A percentile compares a stretch with the other conserved stretches of the same genome.
Evolutionary conservation across 257 asterid genomes (phyloP).

Genomic region (Petunia axillaris): DNA sequence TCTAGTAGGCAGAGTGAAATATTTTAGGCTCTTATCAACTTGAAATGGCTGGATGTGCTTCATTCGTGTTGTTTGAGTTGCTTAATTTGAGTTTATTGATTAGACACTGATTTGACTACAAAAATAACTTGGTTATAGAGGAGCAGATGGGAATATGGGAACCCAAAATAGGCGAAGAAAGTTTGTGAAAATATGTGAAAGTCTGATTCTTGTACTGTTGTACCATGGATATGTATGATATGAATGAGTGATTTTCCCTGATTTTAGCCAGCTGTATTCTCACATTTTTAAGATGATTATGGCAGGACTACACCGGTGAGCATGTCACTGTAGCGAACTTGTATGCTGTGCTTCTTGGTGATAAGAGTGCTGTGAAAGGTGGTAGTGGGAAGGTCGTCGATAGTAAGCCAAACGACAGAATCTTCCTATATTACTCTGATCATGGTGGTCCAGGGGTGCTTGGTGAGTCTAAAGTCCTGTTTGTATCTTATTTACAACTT

Average conservation of each 20-base stretch:
- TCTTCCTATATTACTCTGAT: constrained; percentile 81
- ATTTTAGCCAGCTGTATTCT: neutral
- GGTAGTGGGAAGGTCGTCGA: constrained; percentile 80
- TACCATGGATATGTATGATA: neutral
- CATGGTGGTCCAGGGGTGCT: constrained; percentile 98
- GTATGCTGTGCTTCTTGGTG: constrained; percentile 79
- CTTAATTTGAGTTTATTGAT: neutral
- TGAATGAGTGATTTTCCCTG: neutral
- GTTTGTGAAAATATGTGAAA: neutral
- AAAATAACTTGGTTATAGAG: neutral
- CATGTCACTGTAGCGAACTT: constrained; percentile 63
- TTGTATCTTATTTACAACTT: neutral
- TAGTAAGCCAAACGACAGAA: constrained; percentile 70
- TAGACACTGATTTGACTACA: neutral
- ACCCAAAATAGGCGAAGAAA: neutral
- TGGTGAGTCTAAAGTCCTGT: constrained; percentile 47
- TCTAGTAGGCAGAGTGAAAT: neutral
- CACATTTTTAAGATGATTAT: constrained; percentile 3
- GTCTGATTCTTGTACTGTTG: neutral
- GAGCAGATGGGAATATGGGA: neutral
- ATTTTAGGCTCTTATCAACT: neutral
- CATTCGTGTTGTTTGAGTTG: too few relatives aligned
- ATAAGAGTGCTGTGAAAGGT: constrained; percentile 62
- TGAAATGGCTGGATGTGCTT: neutral
- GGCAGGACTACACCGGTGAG: constrained; percentile 81